Evolutionary conservation across 2,329 filamentous ascomycete species (phyloP), one percentile per base, ranked within the genome.

Genomic region (Meredithiella fracta): DNA sequence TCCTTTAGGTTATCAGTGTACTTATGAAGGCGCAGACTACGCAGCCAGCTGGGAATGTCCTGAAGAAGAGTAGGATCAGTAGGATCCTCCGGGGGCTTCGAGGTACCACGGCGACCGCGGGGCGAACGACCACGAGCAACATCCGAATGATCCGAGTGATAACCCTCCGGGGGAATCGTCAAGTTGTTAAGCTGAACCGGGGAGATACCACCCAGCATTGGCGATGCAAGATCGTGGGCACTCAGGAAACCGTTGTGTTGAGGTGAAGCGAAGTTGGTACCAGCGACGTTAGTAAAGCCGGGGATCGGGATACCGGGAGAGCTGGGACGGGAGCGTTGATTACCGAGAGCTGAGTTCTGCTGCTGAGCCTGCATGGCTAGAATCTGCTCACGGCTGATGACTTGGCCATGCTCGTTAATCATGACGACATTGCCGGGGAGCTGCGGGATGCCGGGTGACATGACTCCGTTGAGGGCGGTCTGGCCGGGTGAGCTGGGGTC

Each of bases 1-100:
- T 97, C 91, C 72, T 97, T 98, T 61, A 98, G 72, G 63, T 97
- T 94, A 63, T 98, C 92, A 8, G 92, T 98, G 70, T 98, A 98
- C 74, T 98, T 98, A 76, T 98, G 92, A 64, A 98, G 76, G 59
- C 92, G 82, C 66, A 97, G 77, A 68, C 89, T 96, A 67, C 92
- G 82, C 64, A 98, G 78, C 92, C 92, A 98, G 67, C 83, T 85
- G 55, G 92, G 91, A 62, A 98, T 96, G 65, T 98, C 92, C 70
- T 94, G 86, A 63, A 98, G 76, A 59, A 98, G 78, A 44, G 77
- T 82, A 15, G 86, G 85, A 68, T 98, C 92, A 20, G 91, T 97
- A 3, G 92, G 92, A 65, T 98, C 92, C 74, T 98, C 92, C 50
- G 92, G 92, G 29, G 92, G 92, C 77, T 97, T 98, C 47, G 88